Percentiles rank a stretch among this genome's conserved stretches.
Conservation (phyloP, 2,329 filamentous ascomycete genomes). For the Colletotrichum coccodes region DNA sequence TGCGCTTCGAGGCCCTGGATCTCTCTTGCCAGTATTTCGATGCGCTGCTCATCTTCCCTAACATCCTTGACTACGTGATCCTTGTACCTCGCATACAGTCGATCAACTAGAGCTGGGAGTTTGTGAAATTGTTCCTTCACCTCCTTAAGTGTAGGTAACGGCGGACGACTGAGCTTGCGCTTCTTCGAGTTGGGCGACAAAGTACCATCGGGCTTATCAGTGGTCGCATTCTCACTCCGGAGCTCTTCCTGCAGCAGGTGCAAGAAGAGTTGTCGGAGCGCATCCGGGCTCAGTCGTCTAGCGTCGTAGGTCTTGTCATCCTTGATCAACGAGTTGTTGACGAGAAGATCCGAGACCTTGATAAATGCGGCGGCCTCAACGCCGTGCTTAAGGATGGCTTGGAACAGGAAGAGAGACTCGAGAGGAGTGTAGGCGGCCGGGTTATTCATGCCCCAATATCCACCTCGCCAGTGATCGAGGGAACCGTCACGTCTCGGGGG, state of each 20-base stretch:
- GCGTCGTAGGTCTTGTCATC: conserved; percentile 78
- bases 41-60: conserved; percentile 76
- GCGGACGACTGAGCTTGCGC: conserved; percentile 77
- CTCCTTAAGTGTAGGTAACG: conserved; percentile 72
- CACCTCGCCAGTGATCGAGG: conserved; percentile 67
- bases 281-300: conserved; percentile 78
- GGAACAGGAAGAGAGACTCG: conserved; percentile 87
- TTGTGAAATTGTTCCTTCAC: conserved; percentile 73
- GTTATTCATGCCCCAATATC: conserved; percentile 65
- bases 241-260: conserved; percentile 80
- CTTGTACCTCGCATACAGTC: conserved; percentile 80
- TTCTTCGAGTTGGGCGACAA: conserved; percentile 72
- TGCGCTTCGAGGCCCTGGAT: conserved; percentile 73
- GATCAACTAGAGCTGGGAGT: conserved; percentile 76
- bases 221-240: conserved; percentile 58
- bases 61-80: conserved; percentile 77
- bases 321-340: conserved; percentile 77
- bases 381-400: conserved; percentile 77
- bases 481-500: conserved; percentile 62
- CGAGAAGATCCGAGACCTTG: conserved; percentile 79
- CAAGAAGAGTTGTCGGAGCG: conserved; percentile 82
- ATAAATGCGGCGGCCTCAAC: conserved; percentile 73
- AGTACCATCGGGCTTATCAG: conserved; percentile 40
- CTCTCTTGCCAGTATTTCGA: conserved; percentile 72
- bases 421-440: conserved; percentile 80